These are phyloP conservation scores for Acacia crassicarpa DNA, from an alignment of 306 rosid genomes.

Conservation along the genomic window DNA sequence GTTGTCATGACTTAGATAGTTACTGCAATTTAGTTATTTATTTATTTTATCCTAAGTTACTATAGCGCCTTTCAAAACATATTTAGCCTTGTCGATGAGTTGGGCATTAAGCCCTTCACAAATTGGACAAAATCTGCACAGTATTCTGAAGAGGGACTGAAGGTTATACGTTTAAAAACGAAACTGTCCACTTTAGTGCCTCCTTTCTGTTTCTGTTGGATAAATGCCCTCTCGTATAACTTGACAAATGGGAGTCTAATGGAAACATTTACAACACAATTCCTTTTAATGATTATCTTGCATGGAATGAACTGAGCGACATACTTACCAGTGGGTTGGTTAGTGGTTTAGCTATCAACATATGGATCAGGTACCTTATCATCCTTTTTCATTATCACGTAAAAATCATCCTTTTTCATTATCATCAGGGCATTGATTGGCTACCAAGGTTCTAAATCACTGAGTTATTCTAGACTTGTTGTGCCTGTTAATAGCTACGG, in stretches of 20 bases:
- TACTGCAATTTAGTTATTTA: background rate
- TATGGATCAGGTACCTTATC: no score
- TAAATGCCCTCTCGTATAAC: conserved; percentile 24
- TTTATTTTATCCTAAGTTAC: conserved; percentile 36
- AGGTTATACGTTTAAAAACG: conserved; percentile 35
- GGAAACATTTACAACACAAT: no score
- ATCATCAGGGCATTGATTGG: no score
- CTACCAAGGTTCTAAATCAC: no score
- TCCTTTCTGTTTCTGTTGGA: conserved; percentile 7
- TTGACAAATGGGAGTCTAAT: background rate
- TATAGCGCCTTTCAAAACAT: conserved; percentile 48
- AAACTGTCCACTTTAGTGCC: background rate
- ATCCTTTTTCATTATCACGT: no score
- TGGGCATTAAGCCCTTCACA: conserved; percentile 60
- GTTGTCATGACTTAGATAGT: background rate
- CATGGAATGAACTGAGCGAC: no score
- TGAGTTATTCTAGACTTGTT: no score
- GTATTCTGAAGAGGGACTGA: conserved; percentile 56
- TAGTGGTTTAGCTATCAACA: no score
- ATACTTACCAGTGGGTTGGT: no score
- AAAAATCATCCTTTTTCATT: no score
- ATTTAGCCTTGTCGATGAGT: conserved; percentile 57
- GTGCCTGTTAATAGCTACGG: no score
- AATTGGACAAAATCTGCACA: conserved; percentile 56
- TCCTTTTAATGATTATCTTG: no score